These are phyloP conservation scores for Plectosphaerella plurivora DNA, from an alignment of 2,329 filamentous ascomycete species.

Conservation along the genomic window DNA sequence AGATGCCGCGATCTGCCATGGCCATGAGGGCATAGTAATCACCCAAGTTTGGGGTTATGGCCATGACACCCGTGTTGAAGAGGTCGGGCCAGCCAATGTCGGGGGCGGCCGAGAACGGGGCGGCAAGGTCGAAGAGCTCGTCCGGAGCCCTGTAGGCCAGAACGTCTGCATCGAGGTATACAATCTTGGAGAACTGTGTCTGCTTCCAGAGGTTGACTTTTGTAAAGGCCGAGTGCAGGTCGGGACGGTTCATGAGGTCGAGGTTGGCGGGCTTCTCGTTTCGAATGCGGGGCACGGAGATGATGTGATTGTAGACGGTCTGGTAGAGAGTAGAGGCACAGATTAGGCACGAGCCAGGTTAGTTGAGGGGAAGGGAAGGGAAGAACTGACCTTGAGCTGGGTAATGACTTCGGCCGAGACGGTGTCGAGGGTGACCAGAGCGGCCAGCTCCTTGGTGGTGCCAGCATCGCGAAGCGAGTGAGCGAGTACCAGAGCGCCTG, in stretches of 20 bases:
- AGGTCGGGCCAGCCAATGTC: conserved; percentile 98
- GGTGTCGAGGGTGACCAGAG: conserved; percentile 75
- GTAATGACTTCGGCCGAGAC: conserved; percentile 71
- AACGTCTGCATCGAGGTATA: conserved; percentile 92
- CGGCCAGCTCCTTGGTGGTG: conserved; percentile 79
- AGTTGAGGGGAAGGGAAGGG: not conserved
- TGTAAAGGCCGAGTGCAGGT: conserved; percentile 89
- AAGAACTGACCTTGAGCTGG: conserved; percentile 63
- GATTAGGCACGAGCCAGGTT: not conserved
- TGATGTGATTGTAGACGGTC: conserved; percentile 82
- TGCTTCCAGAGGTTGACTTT: conserved; percentile 95
- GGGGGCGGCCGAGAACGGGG: conserved; percentile 68
- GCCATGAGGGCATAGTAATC: conserved; percentile 83
- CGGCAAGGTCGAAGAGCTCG: conserved; percentile 72
- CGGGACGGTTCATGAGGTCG: conserved; percentile 84
- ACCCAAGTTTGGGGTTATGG: conserved; percentile 76
- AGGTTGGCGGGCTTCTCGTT: conserved; percentile 79
- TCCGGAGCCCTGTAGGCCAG: conserved; percentile 88
- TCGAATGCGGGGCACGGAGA: conserved; percentile 75
- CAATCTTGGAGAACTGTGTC: conserved; percentile 83
- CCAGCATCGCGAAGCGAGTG: conserved; percentile 92
- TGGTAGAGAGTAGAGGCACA: conserved; percentile 26
- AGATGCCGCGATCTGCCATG: conserved; percentile 81
- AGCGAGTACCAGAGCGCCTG: conserved; percentile 87
- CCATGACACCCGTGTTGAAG: conserved; percentile 98